Conservation (phyloP, 768 basidiomycete genomes). For the Candolleomyces aberdarensis region DNA sequence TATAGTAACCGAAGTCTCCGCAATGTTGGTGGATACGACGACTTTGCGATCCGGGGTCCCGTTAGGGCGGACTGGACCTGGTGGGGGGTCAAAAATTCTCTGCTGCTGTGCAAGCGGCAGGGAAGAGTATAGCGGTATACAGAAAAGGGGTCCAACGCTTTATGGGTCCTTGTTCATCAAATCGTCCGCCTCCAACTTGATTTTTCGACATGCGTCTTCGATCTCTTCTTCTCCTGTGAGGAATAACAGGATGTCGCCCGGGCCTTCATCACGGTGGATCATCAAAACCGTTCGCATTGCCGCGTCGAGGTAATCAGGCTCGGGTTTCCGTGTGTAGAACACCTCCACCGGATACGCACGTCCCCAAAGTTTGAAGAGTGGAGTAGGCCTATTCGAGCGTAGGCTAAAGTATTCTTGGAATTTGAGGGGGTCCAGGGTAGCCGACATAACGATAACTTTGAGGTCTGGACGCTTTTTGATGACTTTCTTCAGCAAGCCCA, state of each 20-base stretch:
- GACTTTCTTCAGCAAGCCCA: slow-evolving; percentile 90
- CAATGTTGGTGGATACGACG: slow-evolving; percentile 94
- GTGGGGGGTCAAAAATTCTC: slow-evolving; percentile 91
- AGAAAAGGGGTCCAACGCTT: slow-evolving; percentile 80
- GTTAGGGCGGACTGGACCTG: slow-evolving; percentile 51
- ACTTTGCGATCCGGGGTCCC: slow-evolving; percentile 91
- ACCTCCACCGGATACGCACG: slow-evolving; percentile 95
- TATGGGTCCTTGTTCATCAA: slow-evolving; percentile 65
- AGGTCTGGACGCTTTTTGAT: slow-evolving; percentile 80
- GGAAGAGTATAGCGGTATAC: slow-evolving; percentile 93
- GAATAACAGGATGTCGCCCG: slow-evolving; percentile 91
- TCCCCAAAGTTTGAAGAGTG: slow-evolving; percentile 88
- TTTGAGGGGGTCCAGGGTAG: slow-evolving; percentile 95
- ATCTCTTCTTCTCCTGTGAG: slow-evolving; percentile 98
- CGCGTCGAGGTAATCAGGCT: slow-evolving; percentile 95
- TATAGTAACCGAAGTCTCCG: slow-evolving; percentile 96
- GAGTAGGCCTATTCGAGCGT: slow-evolving; percentile 47
- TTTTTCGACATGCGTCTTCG: slow-evolving; percentile 92
- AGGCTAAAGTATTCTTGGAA: slow-evolving; percentile 92
- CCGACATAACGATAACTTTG: slow-evolving; percentile 98
- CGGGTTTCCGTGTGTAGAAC: slow-evolving; percentile 89
- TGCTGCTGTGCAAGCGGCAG: slow-evolving; percentile 95
- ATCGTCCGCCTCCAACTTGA: slow-evolving; percentile 87
- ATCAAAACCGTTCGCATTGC: slow-evolving; percentile 96
- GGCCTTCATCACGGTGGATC: slow-evolving; percentile 94